A percentile compares a stretch with the other conserved stretches of the same genome.
Evolutionary conservation across 2,329 filamentous ascomycete species (phyloP).

Genomic region (Ascochyta rabiei): DNA sequence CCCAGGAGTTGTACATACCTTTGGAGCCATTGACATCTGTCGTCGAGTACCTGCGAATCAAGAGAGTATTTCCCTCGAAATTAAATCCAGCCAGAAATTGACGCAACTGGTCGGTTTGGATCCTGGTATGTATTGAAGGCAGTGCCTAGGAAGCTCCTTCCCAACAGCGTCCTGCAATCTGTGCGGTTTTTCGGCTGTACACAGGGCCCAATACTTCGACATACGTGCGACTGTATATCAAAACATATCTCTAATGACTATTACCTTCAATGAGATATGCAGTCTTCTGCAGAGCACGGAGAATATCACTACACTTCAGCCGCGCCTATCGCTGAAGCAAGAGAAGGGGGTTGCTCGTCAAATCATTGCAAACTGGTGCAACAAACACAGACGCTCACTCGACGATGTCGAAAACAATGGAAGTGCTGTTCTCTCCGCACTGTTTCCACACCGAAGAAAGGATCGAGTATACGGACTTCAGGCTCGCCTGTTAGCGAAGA

Average conservation of each 20-base stretch:
- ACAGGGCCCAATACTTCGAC: neutral
- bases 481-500: conserved; percentile 64
- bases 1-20: neutral
- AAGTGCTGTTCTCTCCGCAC: conserved; percentile 72
- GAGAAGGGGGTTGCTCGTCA: conserved; percentile 37
- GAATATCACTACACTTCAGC: conserved; percentile 50
- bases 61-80: neutral
- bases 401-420: conserved; percentile 62
- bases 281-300: conserved; percentile 74
- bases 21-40: neutral
- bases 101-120: neutral
- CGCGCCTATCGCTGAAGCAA: conserved; percentile 45
- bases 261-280: conserved; percentile 74
- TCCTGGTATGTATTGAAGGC: neutral
- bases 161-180: neutral
- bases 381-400: conserved; percentile 63
- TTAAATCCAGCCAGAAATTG: neutral
- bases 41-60: neutral
- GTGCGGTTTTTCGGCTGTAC: neutral
- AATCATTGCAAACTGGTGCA: conserved; percentile 72
- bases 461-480: conserved; percentile 80
- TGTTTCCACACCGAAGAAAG: conserved; percentile 76
- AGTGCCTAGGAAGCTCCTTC: neutral
- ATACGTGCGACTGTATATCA: neutral
- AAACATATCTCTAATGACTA: conserved; percentile 59